Base-by-base conservation (phyloP, 306 rosid species). In the Cicer arietinum region DNA sequence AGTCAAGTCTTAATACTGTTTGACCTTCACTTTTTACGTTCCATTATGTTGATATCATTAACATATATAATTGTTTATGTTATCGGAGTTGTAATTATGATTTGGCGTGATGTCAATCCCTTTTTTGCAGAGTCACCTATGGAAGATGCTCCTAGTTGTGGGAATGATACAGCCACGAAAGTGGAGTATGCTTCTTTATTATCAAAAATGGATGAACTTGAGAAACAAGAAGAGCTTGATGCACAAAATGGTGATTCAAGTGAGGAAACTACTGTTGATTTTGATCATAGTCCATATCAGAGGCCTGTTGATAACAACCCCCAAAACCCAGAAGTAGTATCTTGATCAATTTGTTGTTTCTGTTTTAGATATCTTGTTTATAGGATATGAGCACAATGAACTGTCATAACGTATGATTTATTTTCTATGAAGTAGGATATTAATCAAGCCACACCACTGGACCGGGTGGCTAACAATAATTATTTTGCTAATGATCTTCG, bases 171-270 rank as follows among this genome's bases (percentile, higher is more conserved):
- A n/a, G 45, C 43, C 71, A 77, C 83, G 1, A 84, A 91, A 80
- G 85, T 74, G 71, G 96, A 91, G 40, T 86, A 69, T 85, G 88
- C 88, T 76, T 81, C 68, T 10, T 74, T 94, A 10, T 60, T 82
- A 81, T 20, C 94, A 59, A 83, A 76, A 83, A 37, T 88, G 85
- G 97, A 88, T 68, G 91, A 88, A 73, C 94, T 94, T 37, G 98
- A 91, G 86, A 81, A 75, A 72, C 76, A 75, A 69, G 90, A 94
- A 83, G 96, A 90, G 79, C 90, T 82, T 83, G 94, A 86, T 75
- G 94, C 92, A 25, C 88, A 87, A 81, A 76, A 65, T 73, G 79
- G 69, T 51, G 22, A 50, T 61, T 73, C 47, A 44, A 44, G 64
- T 68, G 87, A 83, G 75, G 69, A 82, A 78, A 61, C 67, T 65